Percentiles rank a stretch among this genome's conserved stretches.
Evolutionary conservation across 169 alveolate species (phyloP).

Genomic region (Fabrea salina): DNA sequence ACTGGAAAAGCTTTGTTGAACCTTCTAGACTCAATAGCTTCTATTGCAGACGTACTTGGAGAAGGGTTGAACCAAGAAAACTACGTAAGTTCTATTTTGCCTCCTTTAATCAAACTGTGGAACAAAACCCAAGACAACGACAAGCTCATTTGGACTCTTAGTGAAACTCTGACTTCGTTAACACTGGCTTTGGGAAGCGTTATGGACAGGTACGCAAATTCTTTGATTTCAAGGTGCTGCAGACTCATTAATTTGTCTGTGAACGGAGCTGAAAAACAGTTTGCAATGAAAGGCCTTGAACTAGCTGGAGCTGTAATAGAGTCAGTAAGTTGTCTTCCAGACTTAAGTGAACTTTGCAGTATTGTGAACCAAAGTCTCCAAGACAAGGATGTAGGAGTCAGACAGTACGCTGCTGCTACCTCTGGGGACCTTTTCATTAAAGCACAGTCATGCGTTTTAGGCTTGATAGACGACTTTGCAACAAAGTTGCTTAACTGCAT

Average conservation of each 20-base stretch:
- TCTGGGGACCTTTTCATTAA: neutral
- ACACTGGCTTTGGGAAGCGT: neutral
- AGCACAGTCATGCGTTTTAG: neutral
- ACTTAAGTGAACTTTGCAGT: neutral
- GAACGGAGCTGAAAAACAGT: neutral
- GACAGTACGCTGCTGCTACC: conserved; percentile 15
- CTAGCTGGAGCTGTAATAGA: conserved; percentile 20
- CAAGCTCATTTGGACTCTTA: neutral
- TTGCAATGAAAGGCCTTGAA: conserved; percentile 26
- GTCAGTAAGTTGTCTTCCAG: neutral
- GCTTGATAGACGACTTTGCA: too few relatives aligned
- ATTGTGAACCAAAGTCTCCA: neutral
- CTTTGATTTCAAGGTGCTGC: neutral
- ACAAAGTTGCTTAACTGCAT: neutral
- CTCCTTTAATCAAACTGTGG: neutral
- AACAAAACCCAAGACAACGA: neutral
- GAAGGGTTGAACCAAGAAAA: neutral
- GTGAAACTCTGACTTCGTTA: neutral
- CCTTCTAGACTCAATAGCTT: conserved; percentile 7
- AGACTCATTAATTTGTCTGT: neutral
- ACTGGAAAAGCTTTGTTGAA: neutral
- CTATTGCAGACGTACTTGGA: conserved; percentile 11
- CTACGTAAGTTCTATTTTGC: neutral
- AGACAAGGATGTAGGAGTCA: neutral
- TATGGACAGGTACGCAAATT: neutral